Base-by-base conservation (phyloP, 2,329 filamentous ascomycete genomes). In the Ophiobolus disseminans region DNA sequence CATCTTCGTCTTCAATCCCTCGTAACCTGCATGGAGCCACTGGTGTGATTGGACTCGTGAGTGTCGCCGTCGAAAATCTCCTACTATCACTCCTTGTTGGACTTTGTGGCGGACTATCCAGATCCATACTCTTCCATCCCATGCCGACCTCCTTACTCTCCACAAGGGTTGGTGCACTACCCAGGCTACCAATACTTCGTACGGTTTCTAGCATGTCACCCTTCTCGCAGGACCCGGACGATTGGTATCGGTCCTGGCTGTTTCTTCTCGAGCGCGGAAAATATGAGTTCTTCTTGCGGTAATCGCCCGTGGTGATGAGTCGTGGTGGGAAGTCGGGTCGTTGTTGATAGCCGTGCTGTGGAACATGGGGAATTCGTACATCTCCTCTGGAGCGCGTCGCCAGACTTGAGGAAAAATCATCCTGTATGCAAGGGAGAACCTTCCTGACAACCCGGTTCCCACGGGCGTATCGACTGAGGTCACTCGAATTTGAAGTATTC, bases 401-500 rank as follows among this genome's bases (percentile, higher is more conserved):
- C 21, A 72, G 65, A 25, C 67, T 70, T 20, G 67, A 68, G 7
- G 66, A 66, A 48, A 72, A 70, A 40, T 72, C 69, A 30, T 67
- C 60, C 32, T 67, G 58, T 31, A 72, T 67, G 40, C 69, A 72
- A n/a, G 70, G 69, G 21, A 73, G 45, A 17, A 73, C 56, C 55
- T 66, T 70, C 49, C 62, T 59, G 34, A 64, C 58, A 40, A 73
- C 45, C 16, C 63, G 52, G 31, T 60, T 62, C 26, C 51, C 57
- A 13, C 54, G 52, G 16, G 55, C 57, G 34, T 58, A 57, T 21
- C 56, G 53, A 20, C 62, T 66, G 52, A 67, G 40, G 13, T 63
- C 55, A 2, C 66, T 69, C 3, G 65, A 55, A 41, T 61, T 59
- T 14, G 62, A 65, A 13, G 57, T 57, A 37, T 62, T 67, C 56